Conservation (phyloP, 805 yeast species). For the Ogataea salicorniae region DNA sequence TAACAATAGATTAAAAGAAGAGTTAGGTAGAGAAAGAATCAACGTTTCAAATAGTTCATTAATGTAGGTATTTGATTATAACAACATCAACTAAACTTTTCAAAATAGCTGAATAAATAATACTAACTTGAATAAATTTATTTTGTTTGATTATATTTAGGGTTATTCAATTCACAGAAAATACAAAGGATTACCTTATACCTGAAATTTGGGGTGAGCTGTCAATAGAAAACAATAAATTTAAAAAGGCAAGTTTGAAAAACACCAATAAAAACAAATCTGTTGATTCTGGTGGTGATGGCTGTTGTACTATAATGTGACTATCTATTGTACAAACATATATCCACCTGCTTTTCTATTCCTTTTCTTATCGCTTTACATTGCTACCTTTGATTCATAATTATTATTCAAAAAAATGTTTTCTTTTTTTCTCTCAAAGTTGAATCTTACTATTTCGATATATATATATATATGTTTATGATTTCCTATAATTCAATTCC, state of each 20-base stretch:
- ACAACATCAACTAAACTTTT: neutral
- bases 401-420: too few relatives aligned
- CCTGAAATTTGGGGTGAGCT: conserved; percentile 39
- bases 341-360: neutral
- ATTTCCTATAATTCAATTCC: neutral
- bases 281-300: conserved; percentile 1
- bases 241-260: conserved; percentile 23
- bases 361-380: too few relatives aligned
- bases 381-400: too few relatives aligned
- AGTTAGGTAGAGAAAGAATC: conserved; percentile 51
- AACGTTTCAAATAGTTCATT: conserved; percentile 60
- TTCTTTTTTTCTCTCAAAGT: too few relatives aligned
- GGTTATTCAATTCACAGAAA: conserved; percentile 38
- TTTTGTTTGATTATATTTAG: conserved; percentile 13
- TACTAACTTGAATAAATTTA: neutral
- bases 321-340: neutral
- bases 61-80: conserved; percentile 27
- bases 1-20: conserved; percentile 46
- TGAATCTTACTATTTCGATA: neutral
- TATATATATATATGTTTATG: neutral
- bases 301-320: conserved; percentile 29
- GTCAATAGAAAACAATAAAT: conserved; percentile 33
- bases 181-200: conserved; percentile 43
- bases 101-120: neutral
- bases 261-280: neutral